phyloP scores from a whole-genome alignment of 805 yeast species.

The Kluyveromyces lactis region DNA sequence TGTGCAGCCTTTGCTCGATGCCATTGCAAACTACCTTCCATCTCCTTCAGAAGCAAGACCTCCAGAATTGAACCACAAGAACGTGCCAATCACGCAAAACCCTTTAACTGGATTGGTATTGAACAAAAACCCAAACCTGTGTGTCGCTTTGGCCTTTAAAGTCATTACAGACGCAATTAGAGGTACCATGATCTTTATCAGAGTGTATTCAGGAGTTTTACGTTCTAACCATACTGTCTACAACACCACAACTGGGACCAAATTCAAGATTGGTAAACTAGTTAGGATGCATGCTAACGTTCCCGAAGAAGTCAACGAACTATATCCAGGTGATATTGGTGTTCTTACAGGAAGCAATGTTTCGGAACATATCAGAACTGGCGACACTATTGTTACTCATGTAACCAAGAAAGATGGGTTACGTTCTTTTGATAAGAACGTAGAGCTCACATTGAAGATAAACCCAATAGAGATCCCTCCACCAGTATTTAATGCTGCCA shows the following conservation, averaged over 20 bases:
- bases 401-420: slow-evolving; percentile 43
- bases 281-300: slow-evolving; percentile 82
- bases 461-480: slow-evolving; percentile 83
- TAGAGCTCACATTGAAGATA: slow-evolving; percentile 39
- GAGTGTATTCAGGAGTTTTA: slow-evolving; percentile 81
- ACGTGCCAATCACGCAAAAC: slow-evolving; percentile 33
- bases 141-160: slow-evolving; percentile 84
- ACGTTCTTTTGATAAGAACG: slow-evolving; percentile 31
- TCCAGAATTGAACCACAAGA: slow-evolving; percentile 41
- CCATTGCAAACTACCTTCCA: slow-evolving; percentile 70
- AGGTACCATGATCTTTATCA: slow-evolving; percentile 75
- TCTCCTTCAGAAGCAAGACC: slow-evolving; percentile 58
- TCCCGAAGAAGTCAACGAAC: slow-evolving; percentile 58
- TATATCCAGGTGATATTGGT: slow-evolving; percentile 81
- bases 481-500: slow-evolving; percentile 79
- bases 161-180: slow-evolving; percentile 78
- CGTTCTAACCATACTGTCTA: slow-evolving; percentile 51
- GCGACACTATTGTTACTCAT: slow-evolving; percentile 77
- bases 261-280: slow-evolving; percentile 57
- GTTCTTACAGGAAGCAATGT: slow-evolving; percentile 40
- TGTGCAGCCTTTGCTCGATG: slow-evolving; percentile 88
- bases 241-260: slow-evolving; percentile 63
- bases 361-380: slow-evolving; percentile 65
- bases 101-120: slow-evolving; percentile 40
- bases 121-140: slow-evolving; percentile 48